Percentiles rank a stretch among this genome's conserved stretches.
Conservation (phyloP, 179 eudicot species). For the Silene coronaria region DNA sequence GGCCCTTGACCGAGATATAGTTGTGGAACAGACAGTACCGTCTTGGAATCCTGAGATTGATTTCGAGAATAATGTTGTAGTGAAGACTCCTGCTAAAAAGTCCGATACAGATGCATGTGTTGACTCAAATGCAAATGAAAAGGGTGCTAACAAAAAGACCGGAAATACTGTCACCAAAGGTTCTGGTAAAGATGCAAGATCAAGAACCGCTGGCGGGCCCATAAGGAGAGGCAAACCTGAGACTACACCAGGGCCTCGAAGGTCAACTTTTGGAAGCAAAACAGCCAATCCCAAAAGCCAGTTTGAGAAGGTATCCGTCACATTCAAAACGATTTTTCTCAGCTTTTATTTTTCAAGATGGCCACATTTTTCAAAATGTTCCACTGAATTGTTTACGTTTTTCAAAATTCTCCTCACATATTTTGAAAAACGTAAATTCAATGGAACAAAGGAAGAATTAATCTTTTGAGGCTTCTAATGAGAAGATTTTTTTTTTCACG, state of each 20-base stretch:
- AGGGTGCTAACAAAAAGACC: conserved; percentile 30
- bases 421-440: no score
- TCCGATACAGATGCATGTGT: conserved; percentile 27
- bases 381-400: no score
- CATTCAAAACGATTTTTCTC: no score
- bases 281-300: conserved; percentile 37
- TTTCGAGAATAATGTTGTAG: conserved; percentile 31
- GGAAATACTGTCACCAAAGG: conserved; percentile 35
- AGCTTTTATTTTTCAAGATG: no score
- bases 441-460: no score
- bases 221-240: conserved; percentile 52
- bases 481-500: not conserved
- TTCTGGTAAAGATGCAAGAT: conserved; percentile 38
- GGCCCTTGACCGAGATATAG: conserved; percentile 56
- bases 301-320: conserved; percentile 45
- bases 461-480: not conserved
- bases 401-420: no score
- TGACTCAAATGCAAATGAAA: conserved; percentile 30
- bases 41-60: conserved; percentile 70
- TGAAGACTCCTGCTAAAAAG: conserved; percentile 25
- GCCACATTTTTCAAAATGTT: no score
- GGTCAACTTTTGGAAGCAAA: conserved; percentile 47
- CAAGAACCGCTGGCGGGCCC: conserved; percentile 42
- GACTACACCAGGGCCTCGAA: conserved; percentile 31
- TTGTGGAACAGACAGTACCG: conserved; percentile 33